These are phyloP conservation scores for Fragaria iinumae DNA, from an alignment of 306 rosid genomes.

Conservation along the genomic window DNA sequence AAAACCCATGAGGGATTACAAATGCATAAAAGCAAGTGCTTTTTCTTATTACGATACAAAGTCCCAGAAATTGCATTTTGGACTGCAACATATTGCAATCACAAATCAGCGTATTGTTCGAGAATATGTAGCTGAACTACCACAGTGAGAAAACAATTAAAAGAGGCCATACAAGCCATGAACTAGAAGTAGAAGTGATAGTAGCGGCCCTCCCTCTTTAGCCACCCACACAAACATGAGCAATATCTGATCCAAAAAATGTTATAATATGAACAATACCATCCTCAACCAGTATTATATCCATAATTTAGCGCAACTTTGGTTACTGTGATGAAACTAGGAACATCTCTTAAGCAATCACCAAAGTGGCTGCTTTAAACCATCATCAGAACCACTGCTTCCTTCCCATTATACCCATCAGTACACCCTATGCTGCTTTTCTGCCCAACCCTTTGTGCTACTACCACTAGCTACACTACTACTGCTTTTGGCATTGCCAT, in stretches of 20 bases:
- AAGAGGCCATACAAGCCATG: not conserved
- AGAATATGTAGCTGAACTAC: not conserved
- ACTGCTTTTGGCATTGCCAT: not conserved
- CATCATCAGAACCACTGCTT: not conserved
- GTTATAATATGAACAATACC: not conserved
- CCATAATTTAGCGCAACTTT: constrained; percentile 1
- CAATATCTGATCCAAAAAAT: not conserved
- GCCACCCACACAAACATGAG: not conserved
- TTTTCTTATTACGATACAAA: not conserved
- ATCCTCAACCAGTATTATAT: not conserved
- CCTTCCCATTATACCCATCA: constrained; percentile 4
- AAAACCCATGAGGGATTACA: not conserved
- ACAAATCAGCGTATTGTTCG: not conserved
- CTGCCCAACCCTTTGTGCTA: not conserved
- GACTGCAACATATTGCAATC: not conserved
- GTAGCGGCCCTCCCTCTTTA: not conserved
- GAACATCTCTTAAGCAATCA: not conserved
- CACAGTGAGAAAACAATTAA: constrained; percentile 4
- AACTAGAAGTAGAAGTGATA: not conserved
- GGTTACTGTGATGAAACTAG: not conserved
- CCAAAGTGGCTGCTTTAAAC: not conserved
- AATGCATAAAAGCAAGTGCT: not conserved
- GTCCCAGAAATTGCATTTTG: not conserved
- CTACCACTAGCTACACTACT: not conserved
- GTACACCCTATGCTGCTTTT: not conserved